A percentile compares a stretch with the other conserved stretches of the same genome.
Evolutionary conservation across 2,329 filamentous ascomycete genomes (phyloP).

Genomic region (Hymenotorrendiella dingleyae): DNA sequence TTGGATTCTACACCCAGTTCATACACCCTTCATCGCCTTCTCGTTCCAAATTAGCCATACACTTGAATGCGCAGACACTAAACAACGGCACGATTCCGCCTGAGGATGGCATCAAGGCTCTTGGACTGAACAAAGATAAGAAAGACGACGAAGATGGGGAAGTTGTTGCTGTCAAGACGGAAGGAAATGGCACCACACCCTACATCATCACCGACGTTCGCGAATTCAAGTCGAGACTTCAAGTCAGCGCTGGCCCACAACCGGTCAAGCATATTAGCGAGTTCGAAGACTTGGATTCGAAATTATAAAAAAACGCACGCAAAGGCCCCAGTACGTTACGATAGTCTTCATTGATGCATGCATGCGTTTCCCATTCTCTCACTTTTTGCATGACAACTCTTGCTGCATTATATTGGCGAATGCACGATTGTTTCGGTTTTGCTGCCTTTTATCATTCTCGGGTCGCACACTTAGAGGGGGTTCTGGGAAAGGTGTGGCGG

Average conservation of each 20-base stretch:
- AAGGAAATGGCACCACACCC: constrained; percentile 45
- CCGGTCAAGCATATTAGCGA: constrained; percentile 71
- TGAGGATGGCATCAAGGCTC: constrained; percentile 32
- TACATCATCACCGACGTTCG: constrained; percentile 71
- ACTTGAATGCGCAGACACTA: constrained; percentile 69
- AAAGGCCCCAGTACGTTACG: too few species aligned
- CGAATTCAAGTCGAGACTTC: constrained; percentile 70
- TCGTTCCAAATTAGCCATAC: constrained; percentile 78
- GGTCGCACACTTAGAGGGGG: too few species aligned
- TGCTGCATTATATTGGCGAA: too few species aligned
- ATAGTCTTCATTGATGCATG: too few species aligned
- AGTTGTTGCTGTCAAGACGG: constrained; percentile 12
- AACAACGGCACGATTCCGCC: constrained; percentile 37
- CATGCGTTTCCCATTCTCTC: too few species aligned
- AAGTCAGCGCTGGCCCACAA: constrained; percentile 65
- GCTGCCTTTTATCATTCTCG: too few species aligned
- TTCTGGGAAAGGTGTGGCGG: too few species aligned
- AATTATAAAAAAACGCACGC: constrained; percentile 61
- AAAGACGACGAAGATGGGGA: constrained; percentile 22
- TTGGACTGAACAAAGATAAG: constrained; percentile 26
- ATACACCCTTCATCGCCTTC: constrained; percentile 67
- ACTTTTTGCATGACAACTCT: too few species aligned
- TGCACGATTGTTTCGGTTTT: too few species aligned
- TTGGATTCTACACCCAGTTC: constrained; percentile 70
- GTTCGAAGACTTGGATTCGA: constrained; percentile 80